Evolutionary conservation across 305 asterid genomes (phyloP).

Genomic region (Fraxinus sp.): DNA sequence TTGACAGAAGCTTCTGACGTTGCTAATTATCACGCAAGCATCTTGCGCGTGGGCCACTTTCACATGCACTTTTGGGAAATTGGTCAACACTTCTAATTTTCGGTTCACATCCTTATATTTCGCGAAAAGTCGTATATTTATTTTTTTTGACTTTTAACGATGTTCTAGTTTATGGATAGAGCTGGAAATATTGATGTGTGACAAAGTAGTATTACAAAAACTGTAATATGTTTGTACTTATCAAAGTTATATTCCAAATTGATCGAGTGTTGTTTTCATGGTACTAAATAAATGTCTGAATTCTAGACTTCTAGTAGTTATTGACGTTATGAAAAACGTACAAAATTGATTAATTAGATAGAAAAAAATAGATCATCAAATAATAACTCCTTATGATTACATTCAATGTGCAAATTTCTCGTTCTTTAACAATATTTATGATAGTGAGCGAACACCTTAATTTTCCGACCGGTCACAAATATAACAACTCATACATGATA

Average conservation of each 20-base stretch:
- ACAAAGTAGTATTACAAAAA: neutral
- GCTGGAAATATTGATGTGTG: neutral
- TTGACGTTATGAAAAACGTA: neutral
- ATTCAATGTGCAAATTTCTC: neutral
- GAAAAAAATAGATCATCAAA: neutral
- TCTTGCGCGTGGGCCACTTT: neutral
- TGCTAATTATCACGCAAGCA: neutral
- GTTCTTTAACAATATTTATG: neutral
- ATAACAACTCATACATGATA: neutral
- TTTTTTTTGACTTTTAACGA: neutral
- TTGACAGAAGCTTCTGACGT: conserved; percentile 11
- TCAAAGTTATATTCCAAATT: neutral
- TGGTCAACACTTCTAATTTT: neutral
- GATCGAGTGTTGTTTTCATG: neutral
- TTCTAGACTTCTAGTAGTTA: neutral
- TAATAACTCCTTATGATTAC: neutral
- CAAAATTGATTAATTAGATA: neutral
- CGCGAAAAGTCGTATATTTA: neutral
- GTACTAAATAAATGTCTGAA: neutral
- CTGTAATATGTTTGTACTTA: neutral
- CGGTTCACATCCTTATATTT: neutral
- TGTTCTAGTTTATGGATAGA: neutral
- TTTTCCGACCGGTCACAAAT: neutral
- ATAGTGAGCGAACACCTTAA: neutral
- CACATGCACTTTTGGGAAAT: neutral